Percentiles rank a stretch among this genome's conserved stretches.
These are phyloP conservation scores for Cladosporium phlei DNA, from an alignment of 2,329 filamentous ascomycete genomes.

Conservation along the genomic window DNA sequence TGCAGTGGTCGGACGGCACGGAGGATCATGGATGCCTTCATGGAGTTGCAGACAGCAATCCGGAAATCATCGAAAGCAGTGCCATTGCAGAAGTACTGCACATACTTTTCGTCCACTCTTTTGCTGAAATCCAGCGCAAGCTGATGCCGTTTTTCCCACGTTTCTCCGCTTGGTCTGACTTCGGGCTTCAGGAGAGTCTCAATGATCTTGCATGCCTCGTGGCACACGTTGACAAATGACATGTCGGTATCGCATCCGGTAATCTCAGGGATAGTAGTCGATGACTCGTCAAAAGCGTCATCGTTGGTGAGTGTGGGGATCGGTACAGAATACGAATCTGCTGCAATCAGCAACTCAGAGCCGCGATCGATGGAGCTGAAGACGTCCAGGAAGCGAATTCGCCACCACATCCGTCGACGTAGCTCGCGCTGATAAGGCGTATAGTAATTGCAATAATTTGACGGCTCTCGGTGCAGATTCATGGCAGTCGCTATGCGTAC, in stretches of 20 bases:
- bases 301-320: conserved; percentile 31
- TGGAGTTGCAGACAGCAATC: conserved; percentile 21
- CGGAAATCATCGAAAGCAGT: conserved; percentile 23
- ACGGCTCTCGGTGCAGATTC: conserved; percentile 27
- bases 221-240: conserved; percentile 21
- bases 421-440: conserved; percentile 28
- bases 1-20: conserved; percentile 29
- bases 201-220: conserved; percentile 1
- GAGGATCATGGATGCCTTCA: conserved; percentile 25
- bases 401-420: conserved; percentile 30
- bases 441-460: conserved; percentile 14
- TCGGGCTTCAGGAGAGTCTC: conserved; percentile 7
- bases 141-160: conserved; percentile 29
- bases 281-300: conserved; percentile 25
- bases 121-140: conserved; percentile 24
- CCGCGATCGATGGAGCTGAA: conserved; percentile 30
- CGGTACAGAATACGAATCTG: conserved; percentile 21
- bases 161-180: conserved; percentile 14
- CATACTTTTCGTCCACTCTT: conserved; percentile 21
- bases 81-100: conserved; percentile 24
- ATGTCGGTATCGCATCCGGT: conserved; percentile 28
- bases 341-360: conserved; percentile 24
- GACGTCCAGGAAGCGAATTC: conserved; percentile 29
- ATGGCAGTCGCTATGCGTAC: conserved; percentile 32
- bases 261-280: conserved; percentile 19